Conservation (phyloP, 2,329 filamentous ascomycete genomes). For the Metarhizium anisopliae region DNA sequence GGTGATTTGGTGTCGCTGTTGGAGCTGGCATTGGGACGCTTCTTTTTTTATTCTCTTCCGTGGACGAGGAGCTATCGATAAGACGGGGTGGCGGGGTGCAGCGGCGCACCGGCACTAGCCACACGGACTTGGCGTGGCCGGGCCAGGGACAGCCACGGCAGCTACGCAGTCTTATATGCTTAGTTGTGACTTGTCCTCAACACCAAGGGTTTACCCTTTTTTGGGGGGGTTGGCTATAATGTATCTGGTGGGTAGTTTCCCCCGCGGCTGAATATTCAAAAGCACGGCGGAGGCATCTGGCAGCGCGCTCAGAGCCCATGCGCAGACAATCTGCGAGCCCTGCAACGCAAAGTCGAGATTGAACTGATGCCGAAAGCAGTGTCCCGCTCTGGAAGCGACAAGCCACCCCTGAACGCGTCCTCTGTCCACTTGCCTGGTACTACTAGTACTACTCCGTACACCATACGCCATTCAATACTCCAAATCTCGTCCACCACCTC, state of each 20-base stretch:
- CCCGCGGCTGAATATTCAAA: too few relatives aligned
- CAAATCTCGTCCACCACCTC: too few relatives aligned
- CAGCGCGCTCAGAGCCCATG: too few relatives aligned
- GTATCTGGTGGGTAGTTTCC: too few relatives aligned
- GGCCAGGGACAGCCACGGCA: too few relatives aligned
- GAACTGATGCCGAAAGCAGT: background rate
- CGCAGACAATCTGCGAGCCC: background rate
- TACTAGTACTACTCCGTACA: too few relatives aligned
- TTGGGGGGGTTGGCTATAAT: too few relatives aligned
- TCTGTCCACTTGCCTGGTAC: background rate
- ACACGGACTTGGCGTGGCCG: background rate
- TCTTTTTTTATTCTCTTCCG: constrained; percentile 2
- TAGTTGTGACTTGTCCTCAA: too few relatives aligned
- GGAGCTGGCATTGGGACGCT: background rate
- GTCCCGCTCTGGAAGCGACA: background rate
- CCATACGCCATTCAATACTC: too few relatives aligned
- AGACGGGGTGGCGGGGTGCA: background rate
- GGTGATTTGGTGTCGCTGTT: background rate
- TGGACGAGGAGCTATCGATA: constrained; percentile 10
- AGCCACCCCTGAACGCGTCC: constrained; percentile 10
- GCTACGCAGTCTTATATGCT: too few relatives aligned
- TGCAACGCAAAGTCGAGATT: background rate
- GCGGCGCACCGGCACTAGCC: background rate
- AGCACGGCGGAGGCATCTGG: too few relatives aligned
- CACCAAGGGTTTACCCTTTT: too few relatives aligned